phyloP scores from a whole-genome alignment of 2,329 filamentous ascomycete genomes.

The Fusarium austroafricanum region DNA sequence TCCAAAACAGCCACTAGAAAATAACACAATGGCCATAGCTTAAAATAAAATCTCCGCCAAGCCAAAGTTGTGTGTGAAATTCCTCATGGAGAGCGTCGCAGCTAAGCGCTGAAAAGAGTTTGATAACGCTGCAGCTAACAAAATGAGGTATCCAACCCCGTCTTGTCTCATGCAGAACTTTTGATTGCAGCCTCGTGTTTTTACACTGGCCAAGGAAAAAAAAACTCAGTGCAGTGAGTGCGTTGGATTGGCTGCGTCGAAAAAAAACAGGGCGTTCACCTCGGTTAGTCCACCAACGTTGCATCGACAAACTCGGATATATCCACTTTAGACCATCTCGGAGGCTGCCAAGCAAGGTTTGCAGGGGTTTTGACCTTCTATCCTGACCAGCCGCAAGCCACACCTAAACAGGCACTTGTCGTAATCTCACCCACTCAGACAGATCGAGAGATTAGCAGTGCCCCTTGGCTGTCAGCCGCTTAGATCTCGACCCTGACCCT shows the following conservation, averaged over 20 bases:
- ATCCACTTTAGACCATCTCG: not conserved
- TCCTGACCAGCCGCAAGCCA: not conserved
- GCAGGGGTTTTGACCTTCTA: not conserved
- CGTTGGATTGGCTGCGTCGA: constrained; percentile 1
- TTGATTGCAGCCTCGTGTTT: constrained; percentile 33
- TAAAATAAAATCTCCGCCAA: not conserved
- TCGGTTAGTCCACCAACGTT: constrained; percentile 2
- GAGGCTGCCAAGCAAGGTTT: not conserved
- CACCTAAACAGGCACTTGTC: not conserved
- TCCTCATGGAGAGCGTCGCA: not conserved
- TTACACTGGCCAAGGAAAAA: not conserved
- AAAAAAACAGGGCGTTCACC: not conserved
- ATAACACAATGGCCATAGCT: not conserved
- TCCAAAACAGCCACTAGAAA: not conserved
- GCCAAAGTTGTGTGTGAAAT: too few species aligned
- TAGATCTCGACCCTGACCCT: not conserved
- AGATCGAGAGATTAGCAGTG: constrained; percentile 1
- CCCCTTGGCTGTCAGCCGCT: not conserved
- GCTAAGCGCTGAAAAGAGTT: constrained; percentile 2
- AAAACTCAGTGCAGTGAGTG: not conserved
- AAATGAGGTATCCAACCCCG: not conserved
- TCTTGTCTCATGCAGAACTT: constrained; percentile 18
- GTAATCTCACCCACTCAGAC: not conserved
- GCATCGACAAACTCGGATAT: not conserved
- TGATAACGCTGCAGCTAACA: constrained; percentile 20